Base-by-base conservation (phyloP, 1,284 basidiomycete genomes). In the Ceraceosorus bombacis region DNA sequence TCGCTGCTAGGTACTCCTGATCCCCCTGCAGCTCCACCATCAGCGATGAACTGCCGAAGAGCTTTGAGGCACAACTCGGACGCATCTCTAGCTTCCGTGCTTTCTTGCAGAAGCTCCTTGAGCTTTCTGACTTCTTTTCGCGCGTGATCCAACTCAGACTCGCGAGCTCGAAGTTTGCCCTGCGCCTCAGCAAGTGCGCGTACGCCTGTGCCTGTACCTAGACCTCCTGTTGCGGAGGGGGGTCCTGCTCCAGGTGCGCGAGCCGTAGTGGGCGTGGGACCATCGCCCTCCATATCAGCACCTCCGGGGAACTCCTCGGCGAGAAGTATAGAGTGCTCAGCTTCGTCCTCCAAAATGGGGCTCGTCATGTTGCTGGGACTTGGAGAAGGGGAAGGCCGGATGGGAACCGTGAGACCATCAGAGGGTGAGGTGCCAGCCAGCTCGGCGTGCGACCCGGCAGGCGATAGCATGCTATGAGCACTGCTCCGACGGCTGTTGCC, bases 41-140 rank as follows among this genome's bases (percentile, higher is more conserved):
- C 38, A 17, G 41, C 84, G 68, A 95, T 91, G 74, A 90, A 95
- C 58, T 86, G 87, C 46, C 90, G 82, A 41, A 95, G 80, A 0
- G 88, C 88, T 58, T 84, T 84, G 62, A 88, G 85, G 72, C 89
- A 92, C 2, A 83, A 83, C 67, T 95, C 90, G n/a, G 86, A 88
- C 6, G 91, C 91, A 70, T 88, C 85, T 51, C 85, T 82, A 2
- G 88, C 89, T 76, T 95, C 91, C 61, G 84, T 86, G 1, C 86
- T 82, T 70, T 93, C 90, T 38, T 77, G 66, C 40, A 76, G 69
- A 58, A 69, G 37, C 41, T 10, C 13, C 10, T 50, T 27, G 5
- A 61, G 37, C 36, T 37, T 27, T 5, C 41, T 6, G 55, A 61
- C 9, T n/a, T 61, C 59, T 5, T 46, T 15, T 4, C 43, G 54